Evolutionary conservation across 2,329 filamentous ascomycete species (phyloP), one percentile per base, ranked within the genome.

Genomic region (Alternaria sp.): DNA sequence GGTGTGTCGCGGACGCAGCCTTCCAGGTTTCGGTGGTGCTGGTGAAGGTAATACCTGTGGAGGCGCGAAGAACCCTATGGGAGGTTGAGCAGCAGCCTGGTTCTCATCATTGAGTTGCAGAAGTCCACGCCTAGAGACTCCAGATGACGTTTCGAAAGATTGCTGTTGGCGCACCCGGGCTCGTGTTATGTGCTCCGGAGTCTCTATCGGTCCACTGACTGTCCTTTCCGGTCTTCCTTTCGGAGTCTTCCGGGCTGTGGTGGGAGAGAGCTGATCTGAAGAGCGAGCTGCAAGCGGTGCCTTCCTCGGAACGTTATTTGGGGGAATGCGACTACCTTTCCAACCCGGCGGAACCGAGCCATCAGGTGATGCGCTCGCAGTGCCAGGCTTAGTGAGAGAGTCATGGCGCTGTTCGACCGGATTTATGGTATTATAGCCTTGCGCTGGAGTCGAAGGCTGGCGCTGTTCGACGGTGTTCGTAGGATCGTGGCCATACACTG

Each of bases 271-370:
- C 1, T 32, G n/a, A 20, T 51, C 40, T 20, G 38, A 14, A n/a
- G 22, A 8, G 16, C 46, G 38, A 27, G 38, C 53, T 51, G 22
- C 36, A 4, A 60, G 45, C 44, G 57, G 57, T 20, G 57, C 53
- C 48, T 60, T 60, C 30, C 53, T 57, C 4, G 57, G 40, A 12
- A 54, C 5, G 3, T 57, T 25, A 6, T 32, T 32, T 8, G 57
- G 48, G 3, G 46, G 53, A 14, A 57, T 41, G 4, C 53, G 57
- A 41, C 45, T 45, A 34, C 20, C 11, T 18, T 38, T 60, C 16
- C 28, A 32, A 12, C 25, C 53, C 1, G 30, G 9, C 3, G 51
- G 36, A n/a, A 30, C 45, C 30, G 57, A 41, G 16, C 32, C 11
- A 38, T 27, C n/a, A 1, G 45, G 53, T 18, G 34, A 40, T 20